Base-by-base conservation (phyloP, 352 stramenopile species). In the Phytophthora pistaciae region DNA sequence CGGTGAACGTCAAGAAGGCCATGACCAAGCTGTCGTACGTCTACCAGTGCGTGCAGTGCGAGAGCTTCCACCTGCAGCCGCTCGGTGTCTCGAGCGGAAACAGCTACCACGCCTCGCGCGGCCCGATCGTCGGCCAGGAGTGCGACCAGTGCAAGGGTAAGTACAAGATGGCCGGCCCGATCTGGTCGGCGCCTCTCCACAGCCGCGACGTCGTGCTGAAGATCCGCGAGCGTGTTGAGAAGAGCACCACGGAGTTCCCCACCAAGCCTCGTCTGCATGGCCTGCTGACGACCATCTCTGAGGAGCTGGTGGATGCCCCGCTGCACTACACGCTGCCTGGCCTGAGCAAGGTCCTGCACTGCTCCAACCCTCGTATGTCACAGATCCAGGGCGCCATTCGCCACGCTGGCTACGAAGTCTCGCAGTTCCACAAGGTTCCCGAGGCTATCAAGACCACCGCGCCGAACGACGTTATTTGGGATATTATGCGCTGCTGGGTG, bases 381-480 rank as follows among this genome's bases (percentile, higher is more conserved):
- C 88, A 97, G 68, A 89, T 99, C 33, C 90, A 98, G 64, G 92
- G 95, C 31, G 98, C 98, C 27, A 86, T 99, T 23, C 81, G 96
- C 46, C 98, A 99, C 74, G 96, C 97, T 29, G 98, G 98, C 18
- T 99, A 99, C 84, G 82, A 95, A 66, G 94, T 98, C 25, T 99
- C 97, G 68, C 96, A 98, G 65, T 98, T 98, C 67, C 98, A 99
- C 83, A 99, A 99, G 75, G 95, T 99, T 20, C 97, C 98, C 0
- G 84, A 98, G 31, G 98, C 98, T 38, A 87, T 99, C 64, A 99
- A 99, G 84, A 99, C 98, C 2, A 96, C 98, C 77, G 98, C 98
- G 20, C 98, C 98, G 3, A 98, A 98, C 76, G 80, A 97, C 61
- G 92, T 99, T 7, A 84, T 99, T 55, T 99, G 98, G 97, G 98